Evolutionary conservation across 192 early-diverging fungal genomes (phyloP).

Genomic region (Backusella liffmaniae): DNA sequence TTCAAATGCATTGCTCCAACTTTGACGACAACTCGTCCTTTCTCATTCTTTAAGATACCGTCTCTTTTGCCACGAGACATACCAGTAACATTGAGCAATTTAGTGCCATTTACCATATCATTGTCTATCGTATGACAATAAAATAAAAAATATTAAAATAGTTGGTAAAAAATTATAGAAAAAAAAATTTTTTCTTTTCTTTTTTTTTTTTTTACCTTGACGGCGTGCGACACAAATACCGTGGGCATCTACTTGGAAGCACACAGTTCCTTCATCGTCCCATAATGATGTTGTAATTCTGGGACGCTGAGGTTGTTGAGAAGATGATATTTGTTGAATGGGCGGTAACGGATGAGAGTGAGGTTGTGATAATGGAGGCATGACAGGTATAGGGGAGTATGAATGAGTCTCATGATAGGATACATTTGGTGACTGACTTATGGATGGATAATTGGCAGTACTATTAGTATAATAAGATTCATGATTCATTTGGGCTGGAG

Average conservation of each 20-base stretch:
- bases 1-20: constrained; percentile 66
- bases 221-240: constrained; percentile 59
- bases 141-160: background rate
- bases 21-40: constrained; percentile 63
- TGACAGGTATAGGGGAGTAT: background rate
- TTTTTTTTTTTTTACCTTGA: constrained; percentile 26
- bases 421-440: background rate
- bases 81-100: constrained; percentile 60
- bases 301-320: background rate
- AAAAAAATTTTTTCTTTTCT: background rate
- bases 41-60: constrained; percentile 64
- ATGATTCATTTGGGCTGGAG: background rate
- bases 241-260: constrained; percentile 58
- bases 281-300: constrained; percentile 52
- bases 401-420: background rate
- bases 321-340: background rate
- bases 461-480: background rate
- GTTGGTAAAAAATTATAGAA: constrained; percentile 12
- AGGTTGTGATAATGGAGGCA: constrained; percentile 11
- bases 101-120: constrained; percentile 66
- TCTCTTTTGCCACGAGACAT: constrained; percentile 69
- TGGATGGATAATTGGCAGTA: background rate
- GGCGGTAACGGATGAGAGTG: background rate
- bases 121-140: constrained; percentile 47
- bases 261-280: constrained; percentile 60